Base-by-base conservation (phyloP, 1,284 basidiomycete species). In the Pseudozyma thailandica region DNA sequence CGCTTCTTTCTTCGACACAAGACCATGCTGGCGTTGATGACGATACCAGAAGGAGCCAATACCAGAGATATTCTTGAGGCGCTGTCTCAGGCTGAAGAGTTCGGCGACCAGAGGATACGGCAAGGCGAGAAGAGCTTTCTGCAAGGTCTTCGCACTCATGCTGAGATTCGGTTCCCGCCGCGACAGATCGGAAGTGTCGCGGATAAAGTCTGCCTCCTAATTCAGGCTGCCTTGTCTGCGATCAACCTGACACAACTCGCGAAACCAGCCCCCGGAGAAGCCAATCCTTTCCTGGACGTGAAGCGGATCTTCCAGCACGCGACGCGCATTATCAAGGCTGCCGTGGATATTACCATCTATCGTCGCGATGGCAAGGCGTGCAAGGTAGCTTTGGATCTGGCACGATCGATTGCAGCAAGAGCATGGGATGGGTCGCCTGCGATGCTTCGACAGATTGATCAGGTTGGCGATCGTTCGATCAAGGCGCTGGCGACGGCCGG, bases 401-500 rank as follows among this genome's bases (percentile, higher is more conserved):
- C 79, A 9, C 78, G 83, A 5, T 82, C 77, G 74, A 81, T 93
- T 39, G 87, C 85, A 55, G 91, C 90, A 12, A 92, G 89, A 75
- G 89, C 90, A 45, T 93, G 92, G 92, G 92, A 93, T 74, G 91
- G 92, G 75, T 85, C 91, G 33, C 90, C 91, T 13, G 85, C 89
- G 20, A 90, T 92, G 15, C 85, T 93, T 55, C 87, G 89, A 48
- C 92, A 93, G 78, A 86, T 93, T 45, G 89, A 91, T 43, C 88
- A 66, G 21, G 89, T 93, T 46, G 92, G 92, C 38, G 91, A 92
- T 77, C 92, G 92, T 87, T 92, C 69, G 12, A 63, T 73, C 51
- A 75, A 72, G 28, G 64, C 61, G 8, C 56, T 79, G 26, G 69
- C 77, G 2, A 56, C 49, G 7, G 70, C 69, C 3, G 75, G 75